Base-by-base conservation (phyloP, 2,329 filamentous ascomycete genomes). In the Aspergillus sp. region DNA sequence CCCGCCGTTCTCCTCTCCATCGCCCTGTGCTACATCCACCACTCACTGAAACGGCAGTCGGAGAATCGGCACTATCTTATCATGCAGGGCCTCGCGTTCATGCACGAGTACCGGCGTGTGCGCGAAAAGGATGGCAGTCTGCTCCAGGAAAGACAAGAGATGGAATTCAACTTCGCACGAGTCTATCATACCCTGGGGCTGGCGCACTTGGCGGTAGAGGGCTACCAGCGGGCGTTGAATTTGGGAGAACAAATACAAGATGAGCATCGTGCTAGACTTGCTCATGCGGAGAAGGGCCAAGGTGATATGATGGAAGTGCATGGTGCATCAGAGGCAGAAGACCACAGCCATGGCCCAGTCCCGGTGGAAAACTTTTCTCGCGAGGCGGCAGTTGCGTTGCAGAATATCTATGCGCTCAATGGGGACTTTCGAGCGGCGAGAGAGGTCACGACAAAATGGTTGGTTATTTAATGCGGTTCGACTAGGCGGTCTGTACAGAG, bases 1-100 rank as follows among this genome's bases (percentile, higher is more conserved):
- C 78, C 85, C 0, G 81, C 87, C 57, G 79, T 96, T 52, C 85
- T 88, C 52, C 77, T 98, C 7, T 86, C 81, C 56, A 83, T 96
- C 27, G 89, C 84, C 0, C 77, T 93, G 8, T 83, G 84, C 29
- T 97, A 95, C 64, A 79, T 96, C 35, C 88, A 96, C 64, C 86
- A 93, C 63, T 84, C 86, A 0, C 78, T 96, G 60, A 96, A 97
- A 65, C 80, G 91, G 2, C 88, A 94, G 65, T 83, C 85, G 0
- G 88, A 91, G 42, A 97, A 97, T 62, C 76, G 93, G 1, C 91
- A 97, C 62, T 91, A 87, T 60, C 80, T 89, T 36, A 81, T 96
- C 38, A 76, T 88, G 53, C 90, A 97, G 64, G 93, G 89, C 0
- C 77, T 96, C 43, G 75, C 83, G 0, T 96, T 95, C 58, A 69